These are phyloP conservation scores for Acer campestre DNA, from an alignment of 345 rosid species.

Conservation along the genomic window DNA sequence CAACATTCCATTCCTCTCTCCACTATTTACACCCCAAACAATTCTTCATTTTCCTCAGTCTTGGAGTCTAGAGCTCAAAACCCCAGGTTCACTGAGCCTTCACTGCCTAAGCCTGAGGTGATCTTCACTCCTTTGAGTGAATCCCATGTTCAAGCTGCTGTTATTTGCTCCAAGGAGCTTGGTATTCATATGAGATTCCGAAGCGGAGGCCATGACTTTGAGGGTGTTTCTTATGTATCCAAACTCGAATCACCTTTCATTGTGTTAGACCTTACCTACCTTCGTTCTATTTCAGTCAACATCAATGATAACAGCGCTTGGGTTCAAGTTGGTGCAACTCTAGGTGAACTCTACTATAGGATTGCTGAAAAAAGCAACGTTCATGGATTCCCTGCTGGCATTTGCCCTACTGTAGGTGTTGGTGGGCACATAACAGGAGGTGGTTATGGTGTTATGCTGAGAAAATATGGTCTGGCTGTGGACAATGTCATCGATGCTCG, in stretches of 20 bases:
- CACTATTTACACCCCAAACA: conserved; percentile 16
- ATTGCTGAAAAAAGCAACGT: background rate
- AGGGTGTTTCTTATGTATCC: background rate
- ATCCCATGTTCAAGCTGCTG: background rate
- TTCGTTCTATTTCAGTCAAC: background rate
- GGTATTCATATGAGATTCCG: conserved; percentile 43
- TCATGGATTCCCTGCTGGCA: background rate
- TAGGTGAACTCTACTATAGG: background rate
- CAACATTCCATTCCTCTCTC: conserved; percentile 25
- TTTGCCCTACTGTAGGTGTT: background rate
- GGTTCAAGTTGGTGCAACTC: background rate
- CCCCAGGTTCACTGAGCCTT: conserved; percentile 38
- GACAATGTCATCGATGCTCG: background rate
- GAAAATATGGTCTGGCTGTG: background rate
- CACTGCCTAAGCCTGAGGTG: conserved; percentile 51
- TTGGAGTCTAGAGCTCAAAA: conserved; percentile 52
- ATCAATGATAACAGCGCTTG: background rate
- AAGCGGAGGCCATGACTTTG: background rate
- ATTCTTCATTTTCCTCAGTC: conserved; percentile 43
- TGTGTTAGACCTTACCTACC: background rate
- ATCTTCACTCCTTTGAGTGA: conserved; percentile 1
- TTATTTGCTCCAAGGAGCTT: conserved; percentile 46
- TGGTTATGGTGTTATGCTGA: background rate
- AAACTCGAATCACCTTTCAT: background rate
- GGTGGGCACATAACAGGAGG: background rate